phyloP scores from a whole-genome alignment of 2,329 filamentous ascomycete genomes.

The Aspergillus spinulosporus region DNA sequence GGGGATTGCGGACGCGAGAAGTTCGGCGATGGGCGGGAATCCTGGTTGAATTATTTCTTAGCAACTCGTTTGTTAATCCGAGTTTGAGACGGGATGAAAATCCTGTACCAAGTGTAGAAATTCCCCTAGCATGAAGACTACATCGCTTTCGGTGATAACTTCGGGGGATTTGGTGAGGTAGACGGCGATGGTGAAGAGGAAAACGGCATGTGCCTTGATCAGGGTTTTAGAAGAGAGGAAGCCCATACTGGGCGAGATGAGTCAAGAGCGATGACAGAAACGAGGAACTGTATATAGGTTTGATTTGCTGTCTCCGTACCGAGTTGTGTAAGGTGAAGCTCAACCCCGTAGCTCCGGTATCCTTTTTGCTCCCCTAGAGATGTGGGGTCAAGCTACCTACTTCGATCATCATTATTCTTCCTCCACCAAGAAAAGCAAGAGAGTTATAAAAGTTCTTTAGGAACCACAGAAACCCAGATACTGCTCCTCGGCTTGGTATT shows the following conservation, averaged over 20 bases:
- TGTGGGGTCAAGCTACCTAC: conserved; percentile 24
- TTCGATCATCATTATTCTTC: conserved; percentile 6
- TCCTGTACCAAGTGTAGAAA: conserved; percentile 73
- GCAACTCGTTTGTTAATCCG: background rate
- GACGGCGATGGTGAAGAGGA: conserved; percentile 80
- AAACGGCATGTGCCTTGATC: conserved; percentile 77
- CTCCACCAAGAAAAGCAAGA: background rate
- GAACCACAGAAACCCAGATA: too few species aligned
- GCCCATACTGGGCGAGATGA: conserved; percentile 60
- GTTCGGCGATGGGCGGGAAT: conserved; percentile 54
- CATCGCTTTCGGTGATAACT: conserved; percentile 72
- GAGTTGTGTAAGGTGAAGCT: background rate
- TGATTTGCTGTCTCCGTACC: too few species aligned
- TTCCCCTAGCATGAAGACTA: conserved; percentile 80
- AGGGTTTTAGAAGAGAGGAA: conserved; percentile 78
- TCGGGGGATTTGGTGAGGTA: conserved; percentile 76
- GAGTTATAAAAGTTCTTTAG: too few species aligned
- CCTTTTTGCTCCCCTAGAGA: conserved; percentile 5
- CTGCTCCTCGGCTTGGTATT: too few species aligned
- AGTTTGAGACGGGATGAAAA: background rate
- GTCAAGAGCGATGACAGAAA: background rate
- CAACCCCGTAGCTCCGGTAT: background rate
- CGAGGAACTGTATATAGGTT: background rate
- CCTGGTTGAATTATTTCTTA: conserved; percentile 27
- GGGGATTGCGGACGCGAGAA: conserved; percentile 70